Percentiles rank a stretch among this genome's conserved stretches.
phyloP scores from a whole-genome alignment of 805 yeast species.

The Tetrapisispora pingtungensis region DNA sequence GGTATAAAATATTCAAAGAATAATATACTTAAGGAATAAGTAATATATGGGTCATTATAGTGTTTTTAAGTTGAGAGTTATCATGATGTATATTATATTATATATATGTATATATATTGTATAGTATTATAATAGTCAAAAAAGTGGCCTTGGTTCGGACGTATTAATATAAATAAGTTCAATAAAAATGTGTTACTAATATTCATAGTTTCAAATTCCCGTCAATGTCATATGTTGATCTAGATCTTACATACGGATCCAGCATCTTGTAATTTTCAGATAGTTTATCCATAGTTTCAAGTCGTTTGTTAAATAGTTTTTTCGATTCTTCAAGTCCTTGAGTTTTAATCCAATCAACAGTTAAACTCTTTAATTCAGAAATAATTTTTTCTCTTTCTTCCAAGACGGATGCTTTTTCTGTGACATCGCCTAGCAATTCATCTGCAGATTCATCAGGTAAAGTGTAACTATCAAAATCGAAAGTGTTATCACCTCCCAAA shows the following conservation, averaged over 20 bases:
- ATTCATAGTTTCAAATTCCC: conserved; percentile 34
- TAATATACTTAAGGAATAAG: too few relatives aligned
- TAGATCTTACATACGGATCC: conserved; percentile 74
- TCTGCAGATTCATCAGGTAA: conserved; percentile 53
- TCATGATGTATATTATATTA: too few relatives aligned
- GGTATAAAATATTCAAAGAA: too few relatives aligned
- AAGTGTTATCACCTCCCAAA: conserved; percentile 60
- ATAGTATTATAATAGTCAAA: too few relatives aligned
- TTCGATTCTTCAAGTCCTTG: conserved; percentile 37
- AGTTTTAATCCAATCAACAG: conserved; percentile 70
- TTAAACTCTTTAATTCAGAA: conserved; percentile 47
- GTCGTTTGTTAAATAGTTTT: conserved; percentile 35
- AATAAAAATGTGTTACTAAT: too few relatives aligned
- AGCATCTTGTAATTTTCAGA: conserved; percentile 51
- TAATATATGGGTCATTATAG: too few relatives aligned
- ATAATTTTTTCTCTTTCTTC: conserved; percentile 47
- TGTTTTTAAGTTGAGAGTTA: too few relatives aligned
- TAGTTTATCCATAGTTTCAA: conserved; percentile 41
- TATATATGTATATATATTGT: too few relatives aligned
- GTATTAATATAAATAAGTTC: too few relatives aligned
- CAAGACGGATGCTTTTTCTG: conserved; percentile 34
- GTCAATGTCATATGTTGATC: conserved; percentile 65
- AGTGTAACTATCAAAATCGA: conserved; percentile 44
- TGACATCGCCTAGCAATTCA: conserved; percentile 35
- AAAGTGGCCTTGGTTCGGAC: too few relatives aligned